Base-by-base conservation (phyloP, 768 basidiomycete species). In the Mycena venus region DNA sequence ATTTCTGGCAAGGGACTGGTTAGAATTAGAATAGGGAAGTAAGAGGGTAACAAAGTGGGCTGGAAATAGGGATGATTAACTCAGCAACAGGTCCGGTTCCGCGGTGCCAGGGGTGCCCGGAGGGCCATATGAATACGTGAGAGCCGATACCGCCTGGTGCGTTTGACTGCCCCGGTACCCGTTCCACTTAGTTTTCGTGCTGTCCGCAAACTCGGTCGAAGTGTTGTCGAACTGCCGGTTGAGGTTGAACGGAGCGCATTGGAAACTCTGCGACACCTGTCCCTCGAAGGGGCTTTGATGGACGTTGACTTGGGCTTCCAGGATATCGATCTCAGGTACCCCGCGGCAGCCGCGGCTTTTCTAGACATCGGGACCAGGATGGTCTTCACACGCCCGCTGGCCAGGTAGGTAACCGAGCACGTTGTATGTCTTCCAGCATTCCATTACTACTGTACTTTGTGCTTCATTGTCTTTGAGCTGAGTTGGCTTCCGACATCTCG, bases 281-380 rank as follows among this genome's bases (percentile, higher is more conserved):
- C 90, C 95, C 80, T 84, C 78, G 77, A 90, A 88, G 4, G 83
- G 71, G 67, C 63, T 73, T n/a, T n/a, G n/a, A n/a, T n/a, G n/a
- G 3, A 87, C 77, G 78, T 96, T 83, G 69, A 93, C 89, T 81
- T 96, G 94, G 0, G 95, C 91, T 85, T 99, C 97, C 70, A 98
- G 80, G 72, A 99, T 88, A 83, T 99, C 97, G 77, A 99, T 96
- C 86, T 99, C 98, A 2, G 98, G 97, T 1, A 93, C 95, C n/a
- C n/a, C n/a, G n/a, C n/a, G n/a, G n/a, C n/a, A n/a, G 38, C 91
- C 91, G 63, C 97, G 91, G 21, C 96, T 96, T 21, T 84, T 85
- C 34, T 82, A 87, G 66, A 88, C 87, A 72, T 79, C 87, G 4
- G 97, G 97, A 12, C 97, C 97, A 3, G 97, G 97, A 80, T 99